Conservation (phyloP, 2,329 filamentous ascomycete species). For the Scytalidium lignicola region DNA sequence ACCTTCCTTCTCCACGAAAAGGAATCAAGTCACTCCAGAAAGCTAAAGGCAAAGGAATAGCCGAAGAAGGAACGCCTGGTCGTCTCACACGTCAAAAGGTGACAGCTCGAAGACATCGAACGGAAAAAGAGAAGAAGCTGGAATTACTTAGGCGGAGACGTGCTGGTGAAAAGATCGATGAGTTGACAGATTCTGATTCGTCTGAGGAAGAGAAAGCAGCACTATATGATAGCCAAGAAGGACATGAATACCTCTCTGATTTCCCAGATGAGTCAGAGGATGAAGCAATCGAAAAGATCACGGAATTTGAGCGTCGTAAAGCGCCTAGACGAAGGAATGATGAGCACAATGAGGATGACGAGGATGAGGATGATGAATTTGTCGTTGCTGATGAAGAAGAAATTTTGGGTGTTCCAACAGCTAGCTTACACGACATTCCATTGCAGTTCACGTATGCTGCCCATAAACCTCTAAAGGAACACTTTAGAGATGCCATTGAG, state of each 20-base stretch:
- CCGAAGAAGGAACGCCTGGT: conserved; percentile 3
- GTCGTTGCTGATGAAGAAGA: conserved; percentile 53
- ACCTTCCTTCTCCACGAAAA: conserved; percentile 6
- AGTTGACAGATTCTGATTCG: conserved; percentile 32
- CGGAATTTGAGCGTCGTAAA: conserved; percentile 1
- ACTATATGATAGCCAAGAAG: conserved; percentile 13
- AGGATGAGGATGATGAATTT: conserved; percentile 51
- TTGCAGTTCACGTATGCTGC: conserved; percentile 63
- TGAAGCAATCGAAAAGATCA: conserved; percentile 12
- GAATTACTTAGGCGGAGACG: conserved; percentile 34
- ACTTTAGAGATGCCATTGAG: conserved; percentile 70
- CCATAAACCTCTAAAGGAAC: conserved; percentile 62
- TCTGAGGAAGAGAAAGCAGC: conserved; percentile 12
- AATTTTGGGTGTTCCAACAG: conserved; percentile 50
- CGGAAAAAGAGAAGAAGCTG: conserved; percentile 35
- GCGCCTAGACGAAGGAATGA: conserved; percentile 11
- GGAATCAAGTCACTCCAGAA: not conserved
- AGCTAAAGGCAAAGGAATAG: conserved; percentile 1
- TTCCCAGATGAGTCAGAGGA: conserved; percentile 49
- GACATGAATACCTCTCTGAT: conserved; percentile 39
- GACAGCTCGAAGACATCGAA: conserved; percentile 24
- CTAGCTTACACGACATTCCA: conserved; percentile 47
- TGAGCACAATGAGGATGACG: conserved; percentile 21
- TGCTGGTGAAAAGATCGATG: conserved; percentile 33
- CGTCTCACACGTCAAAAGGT: conserved; percentile 16